These are phyloP conservation scores for Auricularia sp. DNA, from an alignment of 768 basidiomycete genomes.

Conservation along the genomic window DNA sequence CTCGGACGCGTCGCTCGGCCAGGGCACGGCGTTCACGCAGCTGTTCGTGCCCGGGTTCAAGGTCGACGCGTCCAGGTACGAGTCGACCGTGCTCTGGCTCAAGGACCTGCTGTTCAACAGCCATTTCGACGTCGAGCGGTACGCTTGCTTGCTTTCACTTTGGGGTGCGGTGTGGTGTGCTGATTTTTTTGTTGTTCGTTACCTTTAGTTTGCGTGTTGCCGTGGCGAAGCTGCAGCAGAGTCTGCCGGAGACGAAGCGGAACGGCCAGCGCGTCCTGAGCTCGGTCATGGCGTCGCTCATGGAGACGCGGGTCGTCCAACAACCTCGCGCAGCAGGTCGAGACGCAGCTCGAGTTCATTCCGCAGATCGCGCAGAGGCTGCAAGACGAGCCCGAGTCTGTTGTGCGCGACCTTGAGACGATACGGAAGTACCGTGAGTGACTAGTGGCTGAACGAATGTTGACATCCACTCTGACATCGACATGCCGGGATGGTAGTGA, in stretches of 20 bases:
- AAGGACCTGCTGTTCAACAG: conserved; percentile 68
- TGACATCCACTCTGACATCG: background rate
- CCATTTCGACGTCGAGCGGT: conserved; percentile 75
- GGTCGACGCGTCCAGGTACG: conserved; percentile 75
- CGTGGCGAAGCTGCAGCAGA: conserved; percentile 81
- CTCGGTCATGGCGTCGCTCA: conserved; percentile 55
- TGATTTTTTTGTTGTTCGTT: no score
- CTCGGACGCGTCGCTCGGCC: conserved; percentile 65
- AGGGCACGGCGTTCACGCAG: conserved; percentile 61
- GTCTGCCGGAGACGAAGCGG: conserved; percentile 83
- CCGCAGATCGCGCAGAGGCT: conserved; percentile 64
- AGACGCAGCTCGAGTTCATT: conserved; percentile 69
- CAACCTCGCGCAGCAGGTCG: conserved; percentile 53
- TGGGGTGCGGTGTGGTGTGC: no score
- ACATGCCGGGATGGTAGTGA: conserved; percentile 41
- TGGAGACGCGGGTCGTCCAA: conserved; percentile 65
- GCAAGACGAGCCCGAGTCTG: conserved; percentile 59
- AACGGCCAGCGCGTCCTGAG: conserved; percentile 73
- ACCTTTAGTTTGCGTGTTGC: conserved; percentile 62
- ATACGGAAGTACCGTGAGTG: conserved; percentile 58
- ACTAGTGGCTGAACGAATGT: background rate
- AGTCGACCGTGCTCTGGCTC: conserved; percentile 76
- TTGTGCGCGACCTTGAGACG: conserved; percentile 65
- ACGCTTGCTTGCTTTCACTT: conserved; percentile 7
- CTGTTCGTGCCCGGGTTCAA: conserved; percentile 66